Evolutionary conservation across 164 flowering plant species (phyloP), one percentile per base, ranked within the genome.

Genomic region (Magnolia changhungtana): DNA sequence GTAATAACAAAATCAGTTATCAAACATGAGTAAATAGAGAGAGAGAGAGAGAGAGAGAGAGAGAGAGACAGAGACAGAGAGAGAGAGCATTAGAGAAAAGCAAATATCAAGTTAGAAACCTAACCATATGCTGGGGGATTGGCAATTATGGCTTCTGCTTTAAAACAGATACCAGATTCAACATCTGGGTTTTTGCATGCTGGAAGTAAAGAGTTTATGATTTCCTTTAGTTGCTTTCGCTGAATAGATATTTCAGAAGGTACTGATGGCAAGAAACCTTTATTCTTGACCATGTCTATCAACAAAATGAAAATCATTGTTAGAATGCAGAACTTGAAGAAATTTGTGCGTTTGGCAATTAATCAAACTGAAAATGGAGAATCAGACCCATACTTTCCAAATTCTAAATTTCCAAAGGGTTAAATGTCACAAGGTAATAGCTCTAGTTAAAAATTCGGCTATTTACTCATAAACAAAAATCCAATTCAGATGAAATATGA

Each of bases 51-150:
- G 37, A 31, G 37, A 31, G 37, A 31, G 37, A 37, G 45, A 37
- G 16, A 9, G 59, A 67, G 50, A 10, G 45, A 23, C n/a, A n/a
- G n/a, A n/a, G n/a, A n/a, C n/a, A 37, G 45, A 37, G 45, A 37
- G 45, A 67, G 4, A 19, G 67, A 64, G 29, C 29, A 27, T 27
- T 27, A 27, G 2, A 27, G 29, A 27, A 27, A 27, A 27, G 29
- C 29, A 27, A 27, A 27, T 27, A 27, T 27, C 29, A 27, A 24
- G 29, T 27, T 27, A 24, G 16, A 66, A 61, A 74, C 76, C 88
- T 84, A 61, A 96, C 99, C 99, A 84, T 96, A 96, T 74, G 98
- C 97, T 69, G 98, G 98, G 50, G 99, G 99, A 83, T 96, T 96
- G 73, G 99, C 96, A 78, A 96, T 96, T 75, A 96, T 94, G 51